Percentiles rank a stretch among this genome's conserved stretches.
Evolutionary conservation across 805 yeast species (phyloP).

Genomic region (Myxozyma nipponensis): DNA sequence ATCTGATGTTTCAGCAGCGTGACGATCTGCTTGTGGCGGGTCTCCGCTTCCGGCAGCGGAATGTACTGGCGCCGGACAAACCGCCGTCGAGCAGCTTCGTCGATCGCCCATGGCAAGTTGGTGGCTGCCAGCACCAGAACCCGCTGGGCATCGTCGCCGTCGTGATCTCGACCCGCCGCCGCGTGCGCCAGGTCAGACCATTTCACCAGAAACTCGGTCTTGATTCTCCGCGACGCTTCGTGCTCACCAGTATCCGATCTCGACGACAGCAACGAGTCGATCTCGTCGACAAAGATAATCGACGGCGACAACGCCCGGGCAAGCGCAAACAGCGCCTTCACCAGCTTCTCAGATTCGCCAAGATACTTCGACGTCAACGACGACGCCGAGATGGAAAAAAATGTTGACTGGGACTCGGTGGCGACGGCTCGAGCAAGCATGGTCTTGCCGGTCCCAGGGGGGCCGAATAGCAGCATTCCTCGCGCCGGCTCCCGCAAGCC

Average conservation of each 20-base stretch:
- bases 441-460: slow-evolving; percentile 98
- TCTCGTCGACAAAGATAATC: slow-evolving; percentile 92
- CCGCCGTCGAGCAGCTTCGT: slow-evolving; percentile 93
- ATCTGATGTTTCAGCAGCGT: slow-evolving; percentile 69
- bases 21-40: slow-evolving; percentile 66
- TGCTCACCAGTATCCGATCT: slow-evolving; percentile 74
- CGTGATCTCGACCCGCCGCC: slow-evolving; percentile 63
- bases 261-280: slow-evolving; percentile 81
- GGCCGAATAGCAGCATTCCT: slow-evolving; percentile 95
- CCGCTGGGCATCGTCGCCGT: slow-evolving; percentile 49
- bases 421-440: slow-evolving; percentile 98
- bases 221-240: slow-evolving; percentile 84
- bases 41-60: slow-evolving; percentile 85
- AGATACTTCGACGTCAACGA: slow-evolving; percentile 75
- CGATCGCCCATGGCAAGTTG: slow-evolving; percentile 94
- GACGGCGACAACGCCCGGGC: slow-evolving; percentile 87
- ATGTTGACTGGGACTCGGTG: slow-evolving; percentile 87
- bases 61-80: slow-evolving; percentile 90
- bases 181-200: slow-evolving; percentile 93
- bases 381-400: slow-evolving; percentile 87
- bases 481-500: slow-evolving; percentile 92
- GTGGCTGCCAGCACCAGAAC: slow-evolving; percentile 93
- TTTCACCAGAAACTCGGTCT: slow-evolving; percentile 88
- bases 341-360: slow-evolving; percentile 93
- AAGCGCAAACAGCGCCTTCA: slow-evolving; percentile 77